Evolutionary conservation across 495 filamentous ascomycete genomes (phyloP).

Genomic region (Xylaria palmicola): DNA sequence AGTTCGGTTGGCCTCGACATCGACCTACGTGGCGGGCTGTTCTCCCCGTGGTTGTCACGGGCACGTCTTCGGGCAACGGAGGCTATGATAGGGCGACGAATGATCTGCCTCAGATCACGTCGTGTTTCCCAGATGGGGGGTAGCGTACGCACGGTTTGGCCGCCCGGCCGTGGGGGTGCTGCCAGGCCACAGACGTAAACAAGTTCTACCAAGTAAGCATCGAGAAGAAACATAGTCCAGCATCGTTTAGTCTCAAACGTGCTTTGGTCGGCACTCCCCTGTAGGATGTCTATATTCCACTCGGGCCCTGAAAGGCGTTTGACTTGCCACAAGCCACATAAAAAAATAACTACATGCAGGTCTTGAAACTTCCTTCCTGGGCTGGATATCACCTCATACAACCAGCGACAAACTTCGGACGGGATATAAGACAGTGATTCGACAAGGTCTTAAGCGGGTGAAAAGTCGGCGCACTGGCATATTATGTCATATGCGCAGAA

Average conservation of each 20-base stretch:
- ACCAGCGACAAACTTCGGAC: constrained; percentile 10
- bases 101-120: constrained; percentile 5
- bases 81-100: constrained; percentile 18
- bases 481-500: neutral
- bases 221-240: neutral
- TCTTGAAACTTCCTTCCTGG: constrained; percentile 16
- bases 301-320: neutral
- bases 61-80: neutral
- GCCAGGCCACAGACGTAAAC: constrained; percentile 3
- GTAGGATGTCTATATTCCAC: neutral
- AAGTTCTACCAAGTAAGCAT: constrained; percentile 2
- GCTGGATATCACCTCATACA: constrained; percentile 11
- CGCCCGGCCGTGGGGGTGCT: neutral
- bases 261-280: constrained; percentile 6
- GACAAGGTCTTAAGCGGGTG: constrained; percentile 9
- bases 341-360: constrained; percentile 13
- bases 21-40: neutral
- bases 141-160: neutral
- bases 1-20: constrained; percentile 4
- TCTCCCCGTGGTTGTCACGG: neutral
- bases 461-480: neutral
- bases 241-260: neutral
- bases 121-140: neutral
- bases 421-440: constrained; percentile 10
- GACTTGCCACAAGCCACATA: constrained; percentile 9